Conservation (phyloP, 257 asterid genomes). For the Solanum arcanum region DNA sequence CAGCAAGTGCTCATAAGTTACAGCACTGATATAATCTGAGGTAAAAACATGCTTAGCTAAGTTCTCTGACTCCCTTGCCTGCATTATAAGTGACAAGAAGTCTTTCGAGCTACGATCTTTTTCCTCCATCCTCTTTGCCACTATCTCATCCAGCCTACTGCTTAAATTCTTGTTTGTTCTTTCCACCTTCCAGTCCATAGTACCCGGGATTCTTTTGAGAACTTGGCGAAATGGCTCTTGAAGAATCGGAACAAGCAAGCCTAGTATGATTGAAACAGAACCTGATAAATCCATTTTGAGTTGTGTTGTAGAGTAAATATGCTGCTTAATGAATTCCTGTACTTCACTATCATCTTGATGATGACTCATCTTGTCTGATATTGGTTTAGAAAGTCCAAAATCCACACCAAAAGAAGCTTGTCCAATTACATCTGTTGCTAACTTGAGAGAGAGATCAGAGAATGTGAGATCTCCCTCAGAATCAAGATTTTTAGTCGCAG, state of each 20-base stretch:
- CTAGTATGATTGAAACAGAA: slow-evolving; percentile 68
- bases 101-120: slow-evolving; percentile 41
- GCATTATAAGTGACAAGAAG: slow-evolving; percentile 63
- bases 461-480: slow-evolving; percentile 41
- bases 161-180: slow-evolving; percentile 47
- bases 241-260: slow-evolving; percentile 61
- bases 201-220: slow-evolving; percentile 74
- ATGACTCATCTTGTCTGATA: not conserved
- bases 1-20: slow-evolving; percentile 75
- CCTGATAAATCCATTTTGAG: slow-evolving; percentile 96
- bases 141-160: slow-evolving; percentile 52
- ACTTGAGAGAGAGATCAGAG: slow-evolving; percentile 71
- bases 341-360: slow-evolving; percentile 27
- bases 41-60: slow-evolving; percentile 50
- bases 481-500: slow-evolving; percentile 50
- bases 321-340: slow-evolving; percentile 72
- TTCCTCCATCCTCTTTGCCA: slow-evolving; percentile 37
- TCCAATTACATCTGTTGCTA: slow-evolving; percentile 88
- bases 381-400: slow-evolving; percentile 69
- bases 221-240: slow-evolving; percentile 88
- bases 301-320: slow-evolving; percentile 79
- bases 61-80: slow-evolving; percentile 50
- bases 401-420: slow-evolving; percentile 92
- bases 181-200: slow-evolving; percentile 75
- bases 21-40: slow-evolving; percentile 76